Evolutionary conservation across 768 basidiomycete species (phyloP), one percentile per base, ranked within the genome.

Genomic region (Dioszegia aurantiaca): DNA sequence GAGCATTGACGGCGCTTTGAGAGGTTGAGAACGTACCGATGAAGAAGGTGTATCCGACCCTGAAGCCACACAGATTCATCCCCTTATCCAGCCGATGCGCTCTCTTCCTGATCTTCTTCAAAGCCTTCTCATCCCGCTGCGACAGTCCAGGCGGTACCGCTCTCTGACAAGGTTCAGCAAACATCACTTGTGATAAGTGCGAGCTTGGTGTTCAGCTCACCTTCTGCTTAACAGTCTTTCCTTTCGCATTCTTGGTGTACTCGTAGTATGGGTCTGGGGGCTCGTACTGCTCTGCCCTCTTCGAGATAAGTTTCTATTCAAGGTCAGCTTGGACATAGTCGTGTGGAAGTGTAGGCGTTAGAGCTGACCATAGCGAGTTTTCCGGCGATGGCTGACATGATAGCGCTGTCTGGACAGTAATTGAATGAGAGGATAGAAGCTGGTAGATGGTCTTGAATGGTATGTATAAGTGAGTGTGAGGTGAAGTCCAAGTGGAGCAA

Each of bases 51-150:
- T 43, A 55, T 41, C 54, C 92, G 59, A 94, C 90, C 12, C 84
- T 83, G 53, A 93, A 71, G 10, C 92, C 90, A 60, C 85, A 87
- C 1, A 94, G 28, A 41, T 72, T 80, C 80, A 95, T 89, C 1
- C 88, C 85, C 75, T 89, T 91, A 78, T 95, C 92, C 55, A 95
- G 85, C 72, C 86, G 84, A 66, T 88, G 88, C 0, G 90, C 90
- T 5, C 90, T 56, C 31, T 82, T 80, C 68, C 88, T 84, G 30
- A 95, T 84, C 19, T 85, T 83, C 63, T 82, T 82, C 40, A 95
- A 80, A 48, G 91, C 86, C 47, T 83, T 83, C 36, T 82, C 82
- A 64, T 95, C 93, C 23, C 87, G 83, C 16, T 81, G 73, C 0
- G 88, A 87, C 2, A 95, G 81, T 0, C 90, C 90, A 9, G 84